Conservation (phyloP, 176 grass and related monocot species). For the Avena eriantha region DNA sequence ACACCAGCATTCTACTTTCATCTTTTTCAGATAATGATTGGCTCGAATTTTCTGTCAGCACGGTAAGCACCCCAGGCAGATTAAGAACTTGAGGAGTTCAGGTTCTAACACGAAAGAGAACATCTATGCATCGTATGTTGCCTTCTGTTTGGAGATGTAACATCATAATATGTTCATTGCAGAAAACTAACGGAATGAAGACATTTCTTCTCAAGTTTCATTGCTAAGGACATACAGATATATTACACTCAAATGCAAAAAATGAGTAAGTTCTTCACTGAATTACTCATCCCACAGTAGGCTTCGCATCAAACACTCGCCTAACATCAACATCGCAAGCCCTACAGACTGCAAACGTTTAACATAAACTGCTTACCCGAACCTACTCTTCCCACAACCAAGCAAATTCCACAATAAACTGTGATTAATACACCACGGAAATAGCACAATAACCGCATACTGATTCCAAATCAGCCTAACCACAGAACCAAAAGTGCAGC, state of each 20-base stretch:
- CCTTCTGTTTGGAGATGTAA: not conserved
- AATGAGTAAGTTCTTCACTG: not conserved
- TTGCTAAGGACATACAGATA: not conserved
- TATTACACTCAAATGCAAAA: not conserved
- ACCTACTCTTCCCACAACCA: not conserved
- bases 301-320: not conserved
- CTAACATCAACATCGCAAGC: not conserved
- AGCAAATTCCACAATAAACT: not conserved
- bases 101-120: constrained; percentile 6
- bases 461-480: not conserved
- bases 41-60: not conserved
- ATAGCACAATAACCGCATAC: not conserved
- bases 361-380: constrained; percentile 16
- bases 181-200: not conserved
- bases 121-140: not conserved
- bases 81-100: not conserved
- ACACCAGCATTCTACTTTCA: not conserved
- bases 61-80: not conserved
- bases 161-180: not conserved
- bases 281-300: not conserved
- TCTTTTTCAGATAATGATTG: constrained; percentile 3
- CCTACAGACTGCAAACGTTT: not conserved
- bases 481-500: not conserved
- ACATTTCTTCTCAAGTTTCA: not conserved
- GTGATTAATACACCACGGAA: not conserved